Evolutionary conservation across 139 green algal species (phyloP), one percentile per base, ranked within the genome.

Genomic region (Chlamydomonas incerta): DNA sequence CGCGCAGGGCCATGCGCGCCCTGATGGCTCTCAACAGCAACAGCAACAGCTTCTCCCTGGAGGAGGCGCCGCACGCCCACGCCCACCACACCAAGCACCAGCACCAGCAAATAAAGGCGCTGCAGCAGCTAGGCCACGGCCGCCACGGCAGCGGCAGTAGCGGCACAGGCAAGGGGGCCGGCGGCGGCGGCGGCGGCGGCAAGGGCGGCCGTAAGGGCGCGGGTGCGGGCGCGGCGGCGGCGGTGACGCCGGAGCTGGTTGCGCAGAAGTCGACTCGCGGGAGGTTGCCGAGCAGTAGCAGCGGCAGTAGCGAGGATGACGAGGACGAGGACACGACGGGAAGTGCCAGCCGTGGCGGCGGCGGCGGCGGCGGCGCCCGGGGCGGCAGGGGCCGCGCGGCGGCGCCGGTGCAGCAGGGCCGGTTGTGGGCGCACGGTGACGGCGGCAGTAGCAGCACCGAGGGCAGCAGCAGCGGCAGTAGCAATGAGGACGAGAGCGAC

Each of bases 1-100:
- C n/a, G n/a, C n/a, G n/a, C 66, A 85, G 79, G 67, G 79, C 66
- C 14, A 76, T 85, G 79, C 79, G 79, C 11, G 79, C 65, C 13
- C 66, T 85, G 47, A 41, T 85, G 37, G 52, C 52, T 3, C 18
- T 34, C 8, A 57, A 21, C 63, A 74, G n/a, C 63, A 74, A 29
- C 77, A 29, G 24, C 41, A 83, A 62, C 75, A 24, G 24, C 50
- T 9, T 41, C 58, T 72, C 57, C 35, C 0, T 72, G 13, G 74
- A 82, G 23, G 74, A 71, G 58, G 15, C 41, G 41, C 41, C 41
- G 41, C 41, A 50, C 41, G 8, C 41, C 6, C 41, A 50, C 41
- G 41, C 41, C 5, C 41, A 50, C 41, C 41, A 50, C 41, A 50
- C 41, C 5, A 50, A 70, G 63, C 18, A 52, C 34, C 68, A 50